Evolutionary conservation across 1,284 basidiomycete species (phyloP), one percentile per base, ranked within the genome.

Genomic region (Boletellus dicymbophilus): DNA sequence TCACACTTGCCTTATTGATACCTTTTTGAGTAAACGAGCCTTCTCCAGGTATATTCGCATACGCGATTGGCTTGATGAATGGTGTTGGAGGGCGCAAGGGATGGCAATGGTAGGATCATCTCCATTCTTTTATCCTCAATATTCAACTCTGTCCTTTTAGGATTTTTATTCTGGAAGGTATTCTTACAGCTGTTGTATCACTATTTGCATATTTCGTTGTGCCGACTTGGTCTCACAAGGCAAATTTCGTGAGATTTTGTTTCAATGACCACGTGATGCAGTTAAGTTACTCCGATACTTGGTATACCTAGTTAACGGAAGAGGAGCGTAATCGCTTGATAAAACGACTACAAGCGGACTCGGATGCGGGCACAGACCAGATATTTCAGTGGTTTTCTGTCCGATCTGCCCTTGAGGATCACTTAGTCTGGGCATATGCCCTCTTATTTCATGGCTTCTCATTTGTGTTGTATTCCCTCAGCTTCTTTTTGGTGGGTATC

Each of bases 361-460:
- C 77, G 2, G 82, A 85, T 59, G 76, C 80, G 8, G 79, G 72
- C 3, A 72, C 69, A 21, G 57, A 74, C 27, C 79, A 82, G 55
- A 63, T 65, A 44, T 80, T 81, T 46, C 66, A 74, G 36, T 81
- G 80, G 80, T 57, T 60, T 42, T 79, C 73, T 50, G 80, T 81
- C 28, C 66, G 67, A 18, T 75, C 79, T 51, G 83, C 85, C n/a
- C 4, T 84, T 52, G 74, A 66, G 43, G 81, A 86, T 55, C 81
- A 77, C 45, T 67, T 83, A 27, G 79, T 84, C 11, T 88, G 84
- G 77, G 78, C 71, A 31, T 89, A 88, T 67, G 79, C 80, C 0
- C 60, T 87, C 31, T 71, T 86, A 15, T 88, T 85, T 69, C 82
- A 88, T 55, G 82, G 81, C 2, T 84, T 80, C 57, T 78, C 84